These are phyloP conservation scores for Pestalotiopsis sp. DNA, from an alignment of 2,329 filamentous ascomycete species.

Conservation along the genomic window DNA sequence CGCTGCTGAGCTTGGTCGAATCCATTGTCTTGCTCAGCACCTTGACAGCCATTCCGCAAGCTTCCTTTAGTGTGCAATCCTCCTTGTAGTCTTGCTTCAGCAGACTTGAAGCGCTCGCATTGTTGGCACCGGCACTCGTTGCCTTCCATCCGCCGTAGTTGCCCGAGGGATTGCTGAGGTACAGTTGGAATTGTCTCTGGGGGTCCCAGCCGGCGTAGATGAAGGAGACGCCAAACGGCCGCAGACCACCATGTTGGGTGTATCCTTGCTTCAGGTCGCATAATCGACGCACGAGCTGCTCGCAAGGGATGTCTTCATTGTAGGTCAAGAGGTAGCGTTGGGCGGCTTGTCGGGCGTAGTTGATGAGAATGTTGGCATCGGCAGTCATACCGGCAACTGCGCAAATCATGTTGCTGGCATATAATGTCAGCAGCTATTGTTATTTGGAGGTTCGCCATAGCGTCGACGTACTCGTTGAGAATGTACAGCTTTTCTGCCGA, in stretches of 20 bases:
- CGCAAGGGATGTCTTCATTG: slow-evolving; percentile 99
- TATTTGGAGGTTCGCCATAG: slow-evolving; percentile 3
- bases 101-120: slow-evolving; percentile 93
- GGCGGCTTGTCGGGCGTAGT: slow-evolving; percentile 95
- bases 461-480: slow-evolving; percentile 80
- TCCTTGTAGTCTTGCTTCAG: slow-evolving; percentile 99
- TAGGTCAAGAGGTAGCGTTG: slow-evolving; percentile 98
- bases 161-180: slow-evolving; percentile 97
- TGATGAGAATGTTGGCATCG: slow-evolving; percentile 99
- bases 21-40: slow-evolving; percentile 99
- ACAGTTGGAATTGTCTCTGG: slow-evolving; percentile 95
- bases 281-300: slow-evolving; percentile 93
- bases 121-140: slow-evolving; percentile 96
- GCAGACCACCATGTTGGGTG: slow-evolving; percentile 97
- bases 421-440: background rate
- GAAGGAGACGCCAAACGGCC: slow-evolving; percentile 97
- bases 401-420: slow-evolving; percentile 95
- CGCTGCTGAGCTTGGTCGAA: slow-evolving; percentile 96
- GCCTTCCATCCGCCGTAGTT: slow-evolving; percentile 99
- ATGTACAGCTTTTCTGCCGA: slow-evolving; percentile 99
- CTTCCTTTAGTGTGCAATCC: slow-evolving; percentile 93
- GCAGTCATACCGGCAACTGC: slow-evolving; percentile 99
- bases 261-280: slow-evolving; percentile 99
- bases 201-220: slow-evolving; percentile 99
- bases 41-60: slow-evolving; percentile 96